Evolutionary conservation across 1,284 basidiomycete genomes (phyloP).

Genomic region (Apiotrichum laibachii): DNA sequence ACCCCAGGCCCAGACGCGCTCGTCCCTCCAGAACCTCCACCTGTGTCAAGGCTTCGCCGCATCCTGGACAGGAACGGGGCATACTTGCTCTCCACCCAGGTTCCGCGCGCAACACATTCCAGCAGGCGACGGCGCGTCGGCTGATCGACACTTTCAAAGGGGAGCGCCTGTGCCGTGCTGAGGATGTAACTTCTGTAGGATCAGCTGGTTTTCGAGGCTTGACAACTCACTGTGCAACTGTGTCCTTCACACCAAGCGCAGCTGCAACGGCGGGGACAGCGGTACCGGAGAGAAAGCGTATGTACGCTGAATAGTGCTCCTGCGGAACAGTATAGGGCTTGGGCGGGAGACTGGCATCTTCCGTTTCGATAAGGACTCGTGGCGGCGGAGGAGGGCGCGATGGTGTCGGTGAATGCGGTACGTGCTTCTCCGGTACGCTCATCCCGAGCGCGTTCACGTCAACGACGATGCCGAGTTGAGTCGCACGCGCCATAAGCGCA

Average conservation of each 20-base stretch:
- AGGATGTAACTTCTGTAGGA: background rate
- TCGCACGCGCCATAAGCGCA: slow-evolving; percentile 3
- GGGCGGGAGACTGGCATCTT: no score
- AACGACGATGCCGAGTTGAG: background rate
- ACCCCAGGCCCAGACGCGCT: no score
- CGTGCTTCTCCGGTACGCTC: background rate
- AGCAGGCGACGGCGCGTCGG: background rate
- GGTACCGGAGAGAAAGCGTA: background rate
- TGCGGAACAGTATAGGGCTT: background rate
- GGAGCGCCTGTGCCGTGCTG: background rate
- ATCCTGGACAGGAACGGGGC: background rate
- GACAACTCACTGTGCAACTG: background rate
- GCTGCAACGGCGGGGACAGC: background rate
- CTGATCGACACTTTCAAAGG: background rate
- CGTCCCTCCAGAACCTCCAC: no score
- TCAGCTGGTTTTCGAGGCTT: background rate
- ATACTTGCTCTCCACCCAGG: slow-evolving; percentile 1
- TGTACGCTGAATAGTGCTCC: background rate
- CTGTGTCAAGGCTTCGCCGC: background rate
- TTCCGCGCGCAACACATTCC: background rate
- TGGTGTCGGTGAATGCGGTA: background rate
- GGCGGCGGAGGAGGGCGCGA: background rate
- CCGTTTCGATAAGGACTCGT: no score
- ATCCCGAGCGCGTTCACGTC: background rate
- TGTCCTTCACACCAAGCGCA: background rate